Conservation (phyloP, 331 rosid genomes). For the Pyracantha coccinea region DNA sequence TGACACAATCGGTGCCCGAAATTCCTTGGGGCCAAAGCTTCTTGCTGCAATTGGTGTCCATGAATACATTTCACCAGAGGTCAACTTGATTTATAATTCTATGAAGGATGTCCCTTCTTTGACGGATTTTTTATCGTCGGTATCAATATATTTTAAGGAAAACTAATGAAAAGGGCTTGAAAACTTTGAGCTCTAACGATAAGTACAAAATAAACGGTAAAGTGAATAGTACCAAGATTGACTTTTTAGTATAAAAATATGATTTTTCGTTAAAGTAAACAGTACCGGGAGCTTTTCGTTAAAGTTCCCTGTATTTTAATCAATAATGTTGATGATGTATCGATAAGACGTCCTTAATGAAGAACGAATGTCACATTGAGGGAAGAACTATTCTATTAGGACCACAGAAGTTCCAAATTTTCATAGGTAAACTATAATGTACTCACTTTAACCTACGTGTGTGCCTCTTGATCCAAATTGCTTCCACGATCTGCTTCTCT, state of each 20-base stretch:
- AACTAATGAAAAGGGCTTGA: no score
- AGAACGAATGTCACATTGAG: background rate
- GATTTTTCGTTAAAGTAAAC: no score
- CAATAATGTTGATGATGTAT: no score
- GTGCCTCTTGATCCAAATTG: background rate
- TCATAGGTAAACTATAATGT: background rate
- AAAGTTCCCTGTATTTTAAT: no score
- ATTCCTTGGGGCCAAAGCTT: conserved; percentile 12
- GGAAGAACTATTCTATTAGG: background rate
- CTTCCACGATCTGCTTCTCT: conserved; percentile 38
- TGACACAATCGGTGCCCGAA: background rate
- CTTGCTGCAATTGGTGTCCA: conserved; percentile 38
- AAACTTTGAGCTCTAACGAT: no score
- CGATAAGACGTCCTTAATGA: background rate
- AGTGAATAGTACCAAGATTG: no score
- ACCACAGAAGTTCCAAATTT: background rate
- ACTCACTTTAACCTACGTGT: background rate
- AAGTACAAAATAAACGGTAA: no score
- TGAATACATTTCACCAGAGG: conserved; percentile 33
- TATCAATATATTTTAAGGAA: no score
- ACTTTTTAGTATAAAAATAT: no score
- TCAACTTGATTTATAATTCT: background rate
- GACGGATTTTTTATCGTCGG: no score
- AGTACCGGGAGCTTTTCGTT: no score
- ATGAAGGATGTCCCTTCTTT: no score